A percentile compares a stretch with the other conserved stretches of the same genome.
These are phyloP conservation scores for Aspergillus terreus DNA, from an alignment of 2,329 filamentous ascomycete genomes.

Conservation along the genomic window DNA sequence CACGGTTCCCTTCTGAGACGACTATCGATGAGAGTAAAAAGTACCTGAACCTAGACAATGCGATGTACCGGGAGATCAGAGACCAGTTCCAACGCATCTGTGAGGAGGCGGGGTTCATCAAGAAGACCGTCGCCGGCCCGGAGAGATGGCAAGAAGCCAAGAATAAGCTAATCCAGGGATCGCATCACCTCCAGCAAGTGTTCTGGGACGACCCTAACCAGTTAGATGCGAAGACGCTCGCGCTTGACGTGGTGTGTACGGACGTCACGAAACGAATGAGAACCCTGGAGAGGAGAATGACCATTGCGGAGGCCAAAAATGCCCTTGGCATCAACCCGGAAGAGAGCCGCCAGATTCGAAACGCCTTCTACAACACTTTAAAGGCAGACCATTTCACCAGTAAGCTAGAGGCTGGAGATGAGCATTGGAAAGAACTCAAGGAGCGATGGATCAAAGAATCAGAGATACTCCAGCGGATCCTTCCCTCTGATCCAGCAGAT, in stretches of 20 bases:
- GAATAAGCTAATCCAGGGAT: slow-evolving; percentile 61
- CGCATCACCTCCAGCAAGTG: slow-evolving; percentile 58
- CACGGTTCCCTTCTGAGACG: slow-evolving; percentile 77
- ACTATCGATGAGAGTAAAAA: slow-evolving; percentile 75
- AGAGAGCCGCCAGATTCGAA: slow-evolving; percentile 62
- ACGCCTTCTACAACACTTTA: slow-evolving; percentile 63
- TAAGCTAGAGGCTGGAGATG: slow-evolving; percentile 67
- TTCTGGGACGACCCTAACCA: slow-evolving; percentile 59
- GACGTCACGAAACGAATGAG: slow-evolving; percentile 80
- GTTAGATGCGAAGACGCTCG: slow-evolving; percentile 61
- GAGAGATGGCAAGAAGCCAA: slow-evolving; percentile 72
- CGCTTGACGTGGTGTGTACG: slow-evolving; percentile 73
- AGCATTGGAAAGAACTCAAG: slow-evolving; percentile 70
- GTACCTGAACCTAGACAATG: slow-evolving; percentile 61
- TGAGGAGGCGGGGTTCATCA: slow-evolving; percentile 61
- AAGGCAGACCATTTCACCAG: slow-evolving; percentile 64
- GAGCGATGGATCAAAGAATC: slow-evolving; percentile 62
- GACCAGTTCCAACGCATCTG: slow-evolving; percentile 69
- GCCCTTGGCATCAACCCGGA: slow-evolving; percentile 65
- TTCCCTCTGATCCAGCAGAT: slow-evolving; percentile 51
- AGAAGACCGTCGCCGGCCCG: slow-evolving; percentile 71
- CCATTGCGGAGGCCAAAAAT: slow-evolving; percentile 71
- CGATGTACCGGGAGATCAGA: slow-evolving; percentile 62
- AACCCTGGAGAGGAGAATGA: slow-evolving; percentile 62
- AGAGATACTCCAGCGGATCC: slow-evolving; percentile 51